Evolutionary conservation across 192 early-diverging fungal genomes (phyloP).

Genomic region (Spizellomyces punctatus): DNA sequence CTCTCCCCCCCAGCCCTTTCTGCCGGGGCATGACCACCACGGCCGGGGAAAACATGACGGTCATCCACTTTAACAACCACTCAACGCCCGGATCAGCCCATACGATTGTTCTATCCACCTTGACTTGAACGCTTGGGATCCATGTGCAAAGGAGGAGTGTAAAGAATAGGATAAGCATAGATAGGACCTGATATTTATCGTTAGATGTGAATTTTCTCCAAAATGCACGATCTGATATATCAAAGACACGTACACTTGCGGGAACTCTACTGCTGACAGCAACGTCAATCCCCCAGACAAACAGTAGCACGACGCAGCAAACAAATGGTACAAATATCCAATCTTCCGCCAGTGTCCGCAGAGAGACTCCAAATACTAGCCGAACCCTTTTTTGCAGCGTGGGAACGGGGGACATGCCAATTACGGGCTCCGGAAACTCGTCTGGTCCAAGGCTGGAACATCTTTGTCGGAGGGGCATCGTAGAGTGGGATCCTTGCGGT

Average conservation of each 20-base stretch:
- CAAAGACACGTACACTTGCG: constrained; percentile 23
- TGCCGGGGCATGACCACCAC: constrained; percentile 11
- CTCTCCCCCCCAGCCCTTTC: neutral
- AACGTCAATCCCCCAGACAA: constrained; percentile 15
- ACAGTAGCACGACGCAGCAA: constrained; percentile 6
- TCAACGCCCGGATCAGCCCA: constrained; percentile 5
- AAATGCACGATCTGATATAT: neutral
- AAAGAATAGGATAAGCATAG: constrained; percentile 2
- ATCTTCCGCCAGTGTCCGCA: constrained; percentile 3
- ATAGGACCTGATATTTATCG: neutral
- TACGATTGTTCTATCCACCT: neutral
- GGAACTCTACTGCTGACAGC: neutral
- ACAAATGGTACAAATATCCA: constrained; percentile 3
- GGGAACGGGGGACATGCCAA: too few relatives aligned
- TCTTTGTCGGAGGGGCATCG: too few relatives aligned
- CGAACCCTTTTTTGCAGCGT: too few relatives aligned
- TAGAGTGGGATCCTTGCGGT: too few relatives aligned
- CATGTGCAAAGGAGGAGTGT: neutral
- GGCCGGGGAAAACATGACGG: constrained; percentile 19
- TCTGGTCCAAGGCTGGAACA: too few relatives aligned
- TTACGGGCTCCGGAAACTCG: too few relatives aligned
- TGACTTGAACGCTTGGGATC: neutral
- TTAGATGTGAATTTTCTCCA: neutral
- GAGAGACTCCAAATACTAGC: neutral
- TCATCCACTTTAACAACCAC: constrained; percentile 28